Conservation (phyloP, 2,329 filamentous ascomycete species). For the Aspergillus quadrilineatus region DNA sequence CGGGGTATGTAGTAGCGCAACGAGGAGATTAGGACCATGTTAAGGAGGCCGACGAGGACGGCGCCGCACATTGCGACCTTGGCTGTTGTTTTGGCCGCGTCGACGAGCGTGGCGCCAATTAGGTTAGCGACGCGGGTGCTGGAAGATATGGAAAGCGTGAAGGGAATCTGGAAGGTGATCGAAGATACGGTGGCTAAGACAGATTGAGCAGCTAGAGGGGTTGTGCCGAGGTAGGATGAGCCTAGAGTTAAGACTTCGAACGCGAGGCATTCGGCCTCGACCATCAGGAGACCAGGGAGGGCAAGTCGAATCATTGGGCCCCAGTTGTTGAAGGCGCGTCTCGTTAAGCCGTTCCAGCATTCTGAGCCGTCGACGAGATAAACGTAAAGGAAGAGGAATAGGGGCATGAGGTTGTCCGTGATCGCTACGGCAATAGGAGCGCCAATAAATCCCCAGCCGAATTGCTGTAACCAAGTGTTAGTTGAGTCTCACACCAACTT, state of each 20-base stretch:
- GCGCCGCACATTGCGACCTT: slow-evolving; percentile 70
- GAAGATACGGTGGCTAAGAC: slow-evolving; percentile 75
- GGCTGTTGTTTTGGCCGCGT: slow-evolving; percentile 76
- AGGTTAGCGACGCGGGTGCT: slow-evolving; percentile 89
- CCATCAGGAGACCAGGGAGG: slow-evolving; percentile 87
- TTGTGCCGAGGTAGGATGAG: slow-evolving; percentile 74
- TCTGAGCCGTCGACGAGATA: slow-evolving; percentile 68
- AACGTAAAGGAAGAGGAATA: slow-evolving; percentile 73
- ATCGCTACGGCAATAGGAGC: slow-evolving; percentile 75
- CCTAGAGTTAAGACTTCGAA: slow-evolving; percentile 90
- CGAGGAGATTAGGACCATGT: slow-evolving; percentile 66
- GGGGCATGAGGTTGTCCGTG: slow-evolving; percentile 71
- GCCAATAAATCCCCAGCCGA: slow-evolving; percentile 70
- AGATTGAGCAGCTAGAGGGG: slow-evolving; percentile 81
- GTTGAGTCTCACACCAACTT: background rate
- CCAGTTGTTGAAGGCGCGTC: slow-evolving; percentile 71
- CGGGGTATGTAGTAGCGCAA: slow-evolving; percentile 72
- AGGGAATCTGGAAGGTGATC: slow-evolving; percentile 87
- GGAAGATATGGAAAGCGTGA: slow-evolving; percentile 83
- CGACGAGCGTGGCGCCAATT: slow-evolving; percentile 80
- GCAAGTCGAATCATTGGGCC: slow-evolving; percentile 82
- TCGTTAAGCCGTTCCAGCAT: slow-evolving; percentile 80
- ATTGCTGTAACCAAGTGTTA: slow-evolving; percentile 34
- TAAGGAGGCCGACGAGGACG: slow-evolving; percentile 72
- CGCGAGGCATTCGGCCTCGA: slow-evolving; percentile 87